Evolutionary conservation across 2,329 filamentous ascomycete genomes (phyloP).

Genomic region (Diaporthe sp.): DNA sequence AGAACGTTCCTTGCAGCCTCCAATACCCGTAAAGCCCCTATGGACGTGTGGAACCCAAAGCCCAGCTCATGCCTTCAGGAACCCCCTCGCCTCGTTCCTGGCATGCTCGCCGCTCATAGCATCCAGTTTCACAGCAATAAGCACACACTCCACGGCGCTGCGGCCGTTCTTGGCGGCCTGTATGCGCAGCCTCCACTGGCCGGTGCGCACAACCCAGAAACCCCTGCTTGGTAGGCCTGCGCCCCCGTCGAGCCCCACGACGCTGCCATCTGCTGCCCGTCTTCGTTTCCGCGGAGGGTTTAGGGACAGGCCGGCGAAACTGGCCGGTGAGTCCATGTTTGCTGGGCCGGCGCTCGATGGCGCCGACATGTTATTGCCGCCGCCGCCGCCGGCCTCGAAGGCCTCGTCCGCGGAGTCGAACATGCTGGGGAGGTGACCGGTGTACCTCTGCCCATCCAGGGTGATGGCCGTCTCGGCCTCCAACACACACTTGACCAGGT

Average conservation of each 20-base stretch:
- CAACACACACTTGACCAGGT: slow-evolving; percentile 75
- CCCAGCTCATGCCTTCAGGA: slow-evolving; percentile 59
- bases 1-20: neutral
- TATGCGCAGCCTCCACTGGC: slow-evolving; percentile 80
- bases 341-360: slow-evolving; percentile 49
- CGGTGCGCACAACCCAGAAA: slow-evolving; percentile 75
- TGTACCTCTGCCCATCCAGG: slow-evolving; percentile 69
- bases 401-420: slow-evolving; percentile 39
- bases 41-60: no score
- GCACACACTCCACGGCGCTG: slow-evolving; percentile 75
- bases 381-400: neutral
- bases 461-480: slow-evolving; percentile 70
- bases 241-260: neutral
- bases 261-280: slow-evolving; percentile 53
- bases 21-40: neutral
- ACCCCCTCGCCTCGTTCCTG: slow-evolving; percentile 75
- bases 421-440: slow-evolving; percentile 34
- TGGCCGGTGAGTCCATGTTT: slow-evolving; percentile 49
- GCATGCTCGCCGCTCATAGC: slow-evolving; percentile 75
- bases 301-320: slow-evolving; percentile 46
- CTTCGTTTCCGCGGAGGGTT: slow-evolving; percentile 60
- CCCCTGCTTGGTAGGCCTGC: slow-evolving; percentile 46
- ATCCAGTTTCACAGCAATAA: slow-evolving; percentile 83
- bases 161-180: slow-evolving; percentile 65
- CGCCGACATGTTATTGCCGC: slow-evolving; percentile 44